These are phyloP conservation scores for Begonia fuchsioides DNA, from an alignment of 306 rosid species.

Conservation along the genomic window DNA sequence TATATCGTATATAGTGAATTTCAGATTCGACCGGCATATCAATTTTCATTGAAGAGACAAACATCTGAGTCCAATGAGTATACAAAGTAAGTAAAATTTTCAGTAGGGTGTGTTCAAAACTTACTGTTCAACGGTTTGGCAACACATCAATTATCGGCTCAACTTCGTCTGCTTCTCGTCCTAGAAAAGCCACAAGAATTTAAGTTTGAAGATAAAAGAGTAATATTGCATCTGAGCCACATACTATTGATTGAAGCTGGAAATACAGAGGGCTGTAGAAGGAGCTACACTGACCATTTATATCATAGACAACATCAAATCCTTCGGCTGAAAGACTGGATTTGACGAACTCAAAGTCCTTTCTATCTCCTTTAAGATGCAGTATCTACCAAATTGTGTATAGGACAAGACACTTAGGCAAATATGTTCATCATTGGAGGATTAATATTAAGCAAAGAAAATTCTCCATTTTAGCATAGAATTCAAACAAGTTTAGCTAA, in stretches of 20 bases:
- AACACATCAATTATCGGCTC: slow-evolving; percentile 78
- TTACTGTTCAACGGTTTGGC: slow-evolving; percentile 85
- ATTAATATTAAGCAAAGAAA: no score
- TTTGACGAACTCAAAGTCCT: slow-evolving; percentile 74
- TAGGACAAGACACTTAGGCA: neutral
- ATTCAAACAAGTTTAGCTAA: no score
- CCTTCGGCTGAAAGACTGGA: slow-evolving; percentile 81
- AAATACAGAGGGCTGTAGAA: slow-evolving; percentile 2
- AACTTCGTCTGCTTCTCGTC: slow-evolving; percentile 84
- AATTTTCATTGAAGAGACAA: no score
- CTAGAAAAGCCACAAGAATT: slow-evolving; percentile 20
- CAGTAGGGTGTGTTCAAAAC: slow-evolving; percentile 12
- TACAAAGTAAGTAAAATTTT: neutral
- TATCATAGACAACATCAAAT: slow-evolving; percentile 88
- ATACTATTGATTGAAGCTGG: slow-evolving; percentile 1
- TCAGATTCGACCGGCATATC: no score
- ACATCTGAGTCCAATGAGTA: no score
- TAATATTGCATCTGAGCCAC: neutral
- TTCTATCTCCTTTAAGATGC: slow-evolving; percentile 94
- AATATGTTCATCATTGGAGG: no score
- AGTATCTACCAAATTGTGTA: slow-evolving; percentile 35
- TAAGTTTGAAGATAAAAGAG: slow-evolving; percentile 4
- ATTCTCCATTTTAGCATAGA: no score
- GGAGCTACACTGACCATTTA: slow-evolving; percentile 43
- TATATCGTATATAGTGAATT: no score